These are phyloP conservation scores for Artemisia annua DNA, from an alignment of 129 eudicot species.

Conservation along the genomic window DNA sequence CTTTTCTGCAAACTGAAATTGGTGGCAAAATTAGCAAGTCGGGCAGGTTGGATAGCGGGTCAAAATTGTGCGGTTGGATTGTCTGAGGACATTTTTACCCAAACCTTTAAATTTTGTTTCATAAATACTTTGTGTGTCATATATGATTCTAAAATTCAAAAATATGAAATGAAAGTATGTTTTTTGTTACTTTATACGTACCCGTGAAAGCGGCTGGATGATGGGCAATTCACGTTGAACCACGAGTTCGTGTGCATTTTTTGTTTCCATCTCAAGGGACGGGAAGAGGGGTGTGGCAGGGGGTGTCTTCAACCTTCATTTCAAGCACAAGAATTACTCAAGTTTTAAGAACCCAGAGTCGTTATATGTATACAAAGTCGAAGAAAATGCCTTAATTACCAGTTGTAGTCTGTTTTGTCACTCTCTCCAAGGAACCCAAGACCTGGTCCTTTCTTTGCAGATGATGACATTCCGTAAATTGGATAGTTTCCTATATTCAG, in stretches of 20 bases:
- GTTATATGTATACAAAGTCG: background rate
- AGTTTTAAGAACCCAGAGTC: background rate
- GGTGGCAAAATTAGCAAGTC: background rate
- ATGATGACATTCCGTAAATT: conserved; percentile 49
- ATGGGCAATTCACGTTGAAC: conserved; percentile 74
- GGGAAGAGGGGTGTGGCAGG: conserved; percentile 87
- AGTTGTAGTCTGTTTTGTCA: conserved; percentile 72
- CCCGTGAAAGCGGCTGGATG: conserved; percentile 70
- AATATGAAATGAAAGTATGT: no score
- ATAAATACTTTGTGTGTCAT: no score
- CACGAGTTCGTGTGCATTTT: conserved; percentile 46
- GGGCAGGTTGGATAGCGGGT: background rate
- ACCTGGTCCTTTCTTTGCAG: conserved; percentile 57
- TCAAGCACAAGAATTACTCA: background rate
- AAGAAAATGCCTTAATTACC: conserved; percentile 33
- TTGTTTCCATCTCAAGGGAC: conserved; percentile 76
- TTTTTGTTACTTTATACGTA: no score
- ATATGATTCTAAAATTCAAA: no score
- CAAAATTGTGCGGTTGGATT: no score
- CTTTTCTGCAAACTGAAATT: conserved; percentile 68
- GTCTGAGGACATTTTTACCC: no score
- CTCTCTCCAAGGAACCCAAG: conserved; percentile 49
- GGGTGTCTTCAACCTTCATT: conserved; percentile 74
- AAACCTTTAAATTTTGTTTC: no score
- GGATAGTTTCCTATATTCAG: conserved; percentile 56